A percentile compares a stretch with the other conserved stretches of the same genome.
These are phyloP conservation scores for Colletotrichum tofieldiae DNA, from an alignment of 2,329 filamentous ascomycete genomes.

Conservation along the genomic window DNA sequence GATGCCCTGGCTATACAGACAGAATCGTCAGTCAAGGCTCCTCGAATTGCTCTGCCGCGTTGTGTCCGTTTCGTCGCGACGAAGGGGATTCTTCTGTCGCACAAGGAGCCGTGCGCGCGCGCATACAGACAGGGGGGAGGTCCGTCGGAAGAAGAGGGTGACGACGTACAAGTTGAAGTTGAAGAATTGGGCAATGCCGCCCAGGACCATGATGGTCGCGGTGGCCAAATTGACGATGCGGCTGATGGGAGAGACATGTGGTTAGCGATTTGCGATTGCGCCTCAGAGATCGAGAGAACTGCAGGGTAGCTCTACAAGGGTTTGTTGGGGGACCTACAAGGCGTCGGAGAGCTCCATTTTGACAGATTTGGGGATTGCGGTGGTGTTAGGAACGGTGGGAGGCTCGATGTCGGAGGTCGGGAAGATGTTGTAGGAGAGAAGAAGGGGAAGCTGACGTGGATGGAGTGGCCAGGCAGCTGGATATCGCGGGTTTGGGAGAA, in stretches of 20 bases:
- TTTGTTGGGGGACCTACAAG: slow-evolving; percentile 75
- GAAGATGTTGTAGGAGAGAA: slow-evolving; percentile 10
- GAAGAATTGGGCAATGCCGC: slow-evolving; percentile 84
- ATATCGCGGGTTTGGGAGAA: slow-evolving; percentile 32
- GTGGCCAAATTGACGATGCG: slow-evolving; percentile 95
- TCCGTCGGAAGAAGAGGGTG: slow-evolving; percentile 25
- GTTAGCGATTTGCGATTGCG: slow-evolving; percentile 52
- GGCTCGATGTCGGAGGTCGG: slow-evolving; percentile 6
- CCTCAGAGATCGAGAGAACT: not conserved
- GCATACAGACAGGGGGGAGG: slow-evolving; percentile 20
- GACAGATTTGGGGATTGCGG: slow-evolving; percentile 39
- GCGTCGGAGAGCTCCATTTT: slow-evolving; percentile 93
- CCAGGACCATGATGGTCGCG: slow-evolving; percentile 88
- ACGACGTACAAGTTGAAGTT: slow-evolving; percentile 70
- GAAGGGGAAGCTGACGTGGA: slow-evolving; percentile 36
- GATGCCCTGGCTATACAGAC: slow-evolving; percentile 72
- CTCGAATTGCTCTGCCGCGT: not conserved
- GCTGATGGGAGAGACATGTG: slow-evolving; percentile 64
- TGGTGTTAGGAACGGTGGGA: not conserved
- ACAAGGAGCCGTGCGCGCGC: slow-evolving; percentile 31
- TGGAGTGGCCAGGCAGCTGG: slow-evolving; percentile 36
- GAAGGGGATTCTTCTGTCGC: slow-evolving; percentile 10
- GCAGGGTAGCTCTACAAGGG: slow-evolving; percentile 11
- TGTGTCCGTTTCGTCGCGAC: slow-evolving; percentile 13
- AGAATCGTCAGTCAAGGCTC: slow-evolving; percentile 26